A percentile compares a stretch with the other conserved stretches of the same genome.
phyloP scores from a whole-genome alignment of 768 basidiomycete genomes.

The Amanita exitialis region DNA sequence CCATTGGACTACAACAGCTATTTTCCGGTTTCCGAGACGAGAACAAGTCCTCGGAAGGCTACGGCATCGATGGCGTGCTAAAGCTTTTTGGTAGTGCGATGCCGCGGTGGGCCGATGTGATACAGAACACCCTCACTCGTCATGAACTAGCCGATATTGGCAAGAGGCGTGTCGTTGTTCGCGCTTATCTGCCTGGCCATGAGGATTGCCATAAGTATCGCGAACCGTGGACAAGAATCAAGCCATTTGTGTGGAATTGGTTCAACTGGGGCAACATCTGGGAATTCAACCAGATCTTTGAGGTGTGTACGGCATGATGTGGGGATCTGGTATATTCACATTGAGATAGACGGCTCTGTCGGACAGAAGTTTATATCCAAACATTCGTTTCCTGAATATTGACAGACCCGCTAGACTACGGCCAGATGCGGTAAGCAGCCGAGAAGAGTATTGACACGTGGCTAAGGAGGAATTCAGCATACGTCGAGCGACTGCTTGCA shows the following conservation, averaged over 20 bases:
- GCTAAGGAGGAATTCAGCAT: slow-evolving; percentile 24
- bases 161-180: slow-evolving; percentile 38
- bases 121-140: slow-evolving; percentile 33
- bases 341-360: slow-evolving; percentile 28
- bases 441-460: not conserved
- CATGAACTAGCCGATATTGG: slow-evolving; percentile 17
- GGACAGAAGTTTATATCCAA: slow-evolving; percentile 28
- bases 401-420: slow-evolving; percentile 52
- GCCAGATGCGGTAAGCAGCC: slow-evolving; percentile 49
- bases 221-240: slow-evolving; percentile 35
- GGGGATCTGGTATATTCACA: not conserved
- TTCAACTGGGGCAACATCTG: slow-evolving; percentile 60
- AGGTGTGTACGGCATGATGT: slow-evolving; percentile 27
- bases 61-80: slow-evolving; percentile 45
- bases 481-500: slow-evolving; percentile 35
- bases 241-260: slow-evolving; percentile 35
- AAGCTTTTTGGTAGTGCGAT: slow-evolving; percentile 51
- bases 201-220: slow-evolving; percentile 47
- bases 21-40: slow-evolving; percentile 26
- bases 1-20: slow-evolving; percentile 57
- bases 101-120: slow-evolving; percentile 39
- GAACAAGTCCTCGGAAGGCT: slow-evolving; percentile 20
- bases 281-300: slow-evolving; percentile 46
- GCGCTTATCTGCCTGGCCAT: slow-evolving; percentile 57
- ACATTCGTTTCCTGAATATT: slow-evolving; percentile 50